phyloP scores from a whole-genome alignment of 306 rosid species.

The Hippophae rhamnoides region DNA sequence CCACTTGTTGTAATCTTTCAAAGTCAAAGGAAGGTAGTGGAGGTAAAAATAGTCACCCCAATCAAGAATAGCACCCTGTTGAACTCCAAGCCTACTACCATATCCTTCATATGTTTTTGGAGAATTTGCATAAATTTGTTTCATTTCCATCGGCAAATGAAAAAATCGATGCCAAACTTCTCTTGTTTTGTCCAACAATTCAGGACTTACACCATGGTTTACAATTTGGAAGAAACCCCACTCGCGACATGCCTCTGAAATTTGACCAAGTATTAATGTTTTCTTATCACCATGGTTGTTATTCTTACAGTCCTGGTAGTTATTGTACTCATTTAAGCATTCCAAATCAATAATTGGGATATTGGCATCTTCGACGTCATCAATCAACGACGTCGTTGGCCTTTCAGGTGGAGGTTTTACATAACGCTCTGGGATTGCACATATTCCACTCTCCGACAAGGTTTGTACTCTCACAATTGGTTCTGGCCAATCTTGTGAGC shows the following conservation, averaged over 20 bases:
- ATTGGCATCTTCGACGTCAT: slow-evolving; percentile 14
- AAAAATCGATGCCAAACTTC: slow-evolving; percentile 56
- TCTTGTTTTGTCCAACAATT: slow-evolving; percentile 39
- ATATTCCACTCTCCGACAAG: slow-evolving; percentile 39
- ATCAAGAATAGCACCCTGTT: slow-evolving; percentile 77
- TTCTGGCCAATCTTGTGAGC: slow-evolving; percentile 70
- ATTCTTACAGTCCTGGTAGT: too few relatives aligned
- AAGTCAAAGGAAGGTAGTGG: slow-evolving; percentile 49
- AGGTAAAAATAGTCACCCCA: slow-evolving; percentile 86
- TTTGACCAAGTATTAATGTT: slow-evolving; percentile 15
- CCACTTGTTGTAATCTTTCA: slow-evolving; percentile 65
- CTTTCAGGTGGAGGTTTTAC: slow-evolving; percentile 46
- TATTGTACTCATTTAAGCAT: slow-evolving; percentile 14
- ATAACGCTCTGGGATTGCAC: slow-evolving; percentile 52
- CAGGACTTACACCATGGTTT: slow-evolving; percentile 54
- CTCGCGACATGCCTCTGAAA: slow-evolving; percentile 50
- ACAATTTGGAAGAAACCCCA: slow-evolving; percentile 77
- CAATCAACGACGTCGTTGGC: not conserved
- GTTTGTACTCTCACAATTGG: slow-evolving; percentile 76
- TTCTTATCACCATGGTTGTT: not conserved
- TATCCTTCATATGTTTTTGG: slow-evolving; percentile 84
- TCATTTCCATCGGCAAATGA: slow-evolving; percentile 51
- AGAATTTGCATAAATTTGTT: slow-evolving; percentile 54
- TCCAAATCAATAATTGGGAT: slow-evolving; percentile 63
- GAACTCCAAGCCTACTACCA: slow-evolving; percentile 69